Conservation (phyloP, 768 basidiomycete genomes). For the Amanita muscaria region DNA sequence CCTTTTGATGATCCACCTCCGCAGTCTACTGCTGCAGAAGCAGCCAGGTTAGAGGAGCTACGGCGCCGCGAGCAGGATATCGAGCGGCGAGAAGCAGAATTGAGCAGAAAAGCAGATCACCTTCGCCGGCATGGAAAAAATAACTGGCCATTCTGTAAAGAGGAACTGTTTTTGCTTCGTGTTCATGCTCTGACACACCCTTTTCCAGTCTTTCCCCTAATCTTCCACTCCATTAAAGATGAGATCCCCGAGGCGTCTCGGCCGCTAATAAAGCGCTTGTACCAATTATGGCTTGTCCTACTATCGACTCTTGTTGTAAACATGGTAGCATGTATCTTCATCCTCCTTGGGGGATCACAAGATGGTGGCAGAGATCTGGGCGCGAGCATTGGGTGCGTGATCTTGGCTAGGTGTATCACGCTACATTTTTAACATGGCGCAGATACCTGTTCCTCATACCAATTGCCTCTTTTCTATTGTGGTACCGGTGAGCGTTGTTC, state of each 20-base stretch:
- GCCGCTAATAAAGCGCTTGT: slow-evolving; percentile 76
- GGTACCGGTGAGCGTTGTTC: slow-evolving; percentile 70
- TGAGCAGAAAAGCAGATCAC: slow-evolving; percentile 58
- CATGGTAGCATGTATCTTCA: slow-evolving; percentile 81
- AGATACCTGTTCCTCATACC: slow-evolving; percentile 80
- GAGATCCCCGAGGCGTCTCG: slow-evolving; percentile 82
- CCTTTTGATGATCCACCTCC: slow-evolving; percentile 81
- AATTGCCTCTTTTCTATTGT: slow-evolving; percentile 77
- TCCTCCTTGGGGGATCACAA: slow-evolving; percentile 67
- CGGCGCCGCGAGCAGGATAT: slow-evolving; percentile 76
- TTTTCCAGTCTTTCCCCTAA: slow-evolving; percentile 76
- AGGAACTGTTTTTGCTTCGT: slow-evolving; percentile 9
- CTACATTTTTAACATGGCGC: slow-evolving; percentile 16
- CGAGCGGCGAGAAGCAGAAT: slow-evolving; percentile 67
- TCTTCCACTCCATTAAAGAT: slow-evolving; percentile 87
- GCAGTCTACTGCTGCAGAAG: slow-evolving; percentile 27
- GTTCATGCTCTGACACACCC: slow-evolving; percentile 13
- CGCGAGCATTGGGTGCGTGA: slow-evolving; percentile 68
- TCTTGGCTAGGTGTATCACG: slow-evolving; percentile 11
- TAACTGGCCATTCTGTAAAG: slow-evolving; percentile 90
- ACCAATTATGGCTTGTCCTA: slow-evolving; percentile 91
- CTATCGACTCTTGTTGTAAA: slow-evolving; percentile 76
- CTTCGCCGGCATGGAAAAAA: slow-evolving; percentile 72
- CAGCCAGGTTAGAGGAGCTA: slow-evolving; percentile 52
- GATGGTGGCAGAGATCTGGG: slow-evolving; percentile 78